phyloP scores from a whole-genome alignment of 352 stramenopile species.

The Pythium rishiriense region DNA sequence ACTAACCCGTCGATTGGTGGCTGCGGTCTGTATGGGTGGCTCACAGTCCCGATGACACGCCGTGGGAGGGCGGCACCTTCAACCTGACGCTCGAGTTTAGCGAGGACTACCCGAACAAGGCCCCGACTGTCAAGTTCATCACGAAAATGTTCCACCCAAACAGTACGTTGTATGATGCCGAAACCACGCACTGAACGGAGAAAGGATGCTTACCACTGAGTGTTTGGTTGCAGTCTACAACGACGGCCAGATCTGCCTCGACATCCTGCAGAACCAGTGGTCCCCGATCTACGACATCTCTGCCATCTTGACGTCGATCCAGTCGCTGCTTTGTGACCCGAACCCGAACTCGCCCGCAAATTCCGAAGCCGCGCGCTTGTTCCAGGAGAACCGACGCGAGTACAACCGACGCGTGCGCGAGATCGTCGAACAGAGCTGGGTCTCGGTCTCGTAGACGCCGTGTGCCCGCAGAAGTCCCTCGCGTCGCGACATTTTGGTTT shows the following conservation, averaged over 20 bases:
- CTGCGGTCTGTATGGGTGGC: too few relatives aligned
- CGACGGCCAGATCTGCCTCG: conserved; percentile 94
- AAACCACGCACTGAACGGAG: neutral
- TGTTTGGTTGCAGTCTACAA: conserved; percentile 76
- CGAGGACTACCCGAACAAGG: conserved; percentile 99
- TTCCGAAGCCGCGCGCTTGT: conserved; percentile 96
- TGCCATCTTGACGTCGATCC: conserved; percentile 99
- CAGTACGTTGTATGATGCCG: too few relatives aligned
- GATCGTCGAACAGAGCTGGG: conserved; percentile 99
- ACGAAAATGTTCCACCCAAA: conserved; percentile 99
- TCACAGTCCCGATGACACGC: conserved; percentile 97
- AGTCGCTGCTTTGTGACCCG: conserved; percentile 98
- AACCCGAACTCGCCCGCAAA: conserved; percentile 99
- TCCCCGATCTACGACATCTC: conserved; percentile 99
- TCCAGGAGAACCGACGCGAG: conserved; percentile 98
- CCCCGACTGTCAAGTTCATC: conserved; percentile 97
- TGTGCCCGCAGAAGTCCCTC: neutral
- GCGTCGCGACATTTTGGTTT: neutral
- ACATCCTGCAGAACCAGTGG: conserved; percentile 99
- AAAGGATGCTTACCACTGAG: neutral
- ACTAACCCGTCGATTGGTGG: neutral
- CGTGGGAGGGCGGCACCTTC: conserved; percentile 98
- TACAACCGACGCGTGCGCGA: conserved; percentile 99
- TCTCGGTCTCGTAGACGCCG: conserved; percentile 70
- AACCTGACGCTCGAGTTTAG: conserved; percentile 99